These are phyloP conservation scores for Chytriomyces sp. DNA, from an alignment of 192 early-diverging fungal genomes.

Conservation along the genomic window DNA sequence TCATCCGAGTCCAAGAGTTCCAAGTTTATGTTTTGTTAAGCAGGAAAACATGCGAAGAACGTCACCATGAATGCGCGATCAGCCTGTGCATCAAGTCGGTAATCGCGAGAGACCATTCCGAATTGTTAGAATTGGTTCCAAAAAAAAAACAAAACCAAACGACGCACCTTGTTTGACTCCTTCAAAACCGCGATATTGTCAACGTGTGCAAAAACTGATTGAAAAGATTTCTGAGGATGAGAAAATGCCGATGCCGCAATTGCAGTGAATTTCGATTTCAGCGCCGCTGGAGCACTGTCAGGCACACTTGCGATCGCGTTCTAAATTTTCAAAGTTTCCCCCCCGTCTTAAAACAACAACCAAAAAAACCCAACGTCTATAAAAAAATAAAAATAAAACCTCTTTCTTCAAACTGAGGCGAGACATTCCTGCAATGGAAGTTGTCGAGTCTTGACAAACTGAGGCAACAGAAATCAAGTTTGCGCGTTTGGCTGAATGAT, in stretches of 20 bases:
- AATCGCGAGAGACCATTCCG: not conserved
- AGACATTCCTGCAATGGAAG: constrained; percentile 19
- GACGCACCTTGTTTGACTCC: constrained; percentile 6
- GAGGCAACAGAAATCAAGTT: constrained; percentile 28
- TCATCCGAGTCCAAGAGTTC: not conserved
- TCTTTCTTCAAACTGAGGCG: constrained; percentile 17
- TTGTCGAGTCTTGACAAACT: not conserved
- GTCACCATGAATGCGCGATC: constrained; percentile 24
- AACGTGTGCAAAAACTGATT: not conserved
- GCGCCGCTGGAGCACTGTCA: not conserved
- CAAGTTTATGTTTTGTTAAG: too few species aligned
- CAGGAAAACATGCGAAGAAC: not conserved
- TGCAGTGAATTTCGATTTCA: constrained; percentile 14
- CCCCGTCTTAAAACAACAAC: not conserved
- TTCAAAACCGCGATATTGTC: not conserved
- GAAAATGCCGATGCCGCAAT: constrained; percentile 3
- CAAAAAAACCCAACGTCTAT: not conserved
- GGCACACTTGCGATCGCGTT: constrained; percentile 2
- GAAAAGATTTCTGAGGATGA: not conserved
- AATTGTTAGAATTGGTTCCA: not conserved
- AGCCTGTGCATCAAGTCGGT: constrained; percentile 5
- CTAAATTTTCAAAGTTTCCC: not conserved
- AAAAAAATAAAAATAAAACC: not conserved
- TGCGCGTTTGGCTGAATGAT: constrained; percentile 6
- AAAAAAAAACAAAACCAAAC: not conserved